Evolutionary conservation across 306 rosid species (phyloP), one percentile per base, ranked within the genome.

Genomic region (Ormosia emarginata): DNA sequence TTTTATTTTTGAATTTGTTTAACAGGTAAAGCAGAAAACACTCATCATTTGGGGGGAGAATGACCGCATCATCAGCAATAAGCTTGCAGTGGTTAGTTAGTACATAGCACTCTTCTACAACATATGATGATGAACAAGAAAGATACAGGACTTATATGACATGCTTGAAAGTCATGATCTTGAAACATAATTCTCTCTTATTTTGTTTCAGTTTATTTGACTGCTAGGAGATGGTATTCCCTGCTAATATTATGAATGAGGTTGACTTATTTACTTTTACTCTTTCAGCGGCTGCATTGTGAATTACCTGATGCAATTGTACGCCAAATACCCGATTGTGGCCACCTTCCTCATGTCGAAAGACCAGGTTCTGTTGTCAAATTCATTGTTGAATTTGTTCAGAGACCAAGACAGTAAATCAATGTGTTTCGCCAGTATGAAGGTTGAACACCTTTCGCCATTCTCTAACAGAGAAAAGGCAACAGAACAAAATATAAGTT

Each of bases 31-130:
- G 85, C 94, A 91, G 84, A 90, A 85, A 85, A 80, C 92, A 6
- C 93, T 90, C n/a, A 82, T 93, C 84, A 87, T 93, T 67, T 91
- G 97, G 97, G 98, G 98, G 13, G 98, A 93, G 91, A 85, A 91
- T 58, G 97, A 91, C 71, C 90, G 79, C 65, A 83, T 91, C 39
- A 78, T 93, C 84, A 87, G 91, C 84, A 87, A 80, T 87, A 90
- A 90, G 75, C 91, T 93, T 90, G 98, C 81, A 79, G 90, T 87
- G 97, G 97, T 93, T 61, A 89, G 83, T 80, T 30, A 14, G 34
- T 71, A 32, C 73, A 17, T 59, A 53, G 33, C 37, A n/a, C 18
- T 24, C 40, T 8, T 18, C 62, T 15, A 29, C 18, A 6, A 18
- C 77, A 36, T 44, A 14, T 70, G 56, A 49, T 77, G 44, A 47